Base-by-base conservation (phyloP, 2,329 filamentous ascomycete genomes). In the Colletotrichum siamense region DNA sequence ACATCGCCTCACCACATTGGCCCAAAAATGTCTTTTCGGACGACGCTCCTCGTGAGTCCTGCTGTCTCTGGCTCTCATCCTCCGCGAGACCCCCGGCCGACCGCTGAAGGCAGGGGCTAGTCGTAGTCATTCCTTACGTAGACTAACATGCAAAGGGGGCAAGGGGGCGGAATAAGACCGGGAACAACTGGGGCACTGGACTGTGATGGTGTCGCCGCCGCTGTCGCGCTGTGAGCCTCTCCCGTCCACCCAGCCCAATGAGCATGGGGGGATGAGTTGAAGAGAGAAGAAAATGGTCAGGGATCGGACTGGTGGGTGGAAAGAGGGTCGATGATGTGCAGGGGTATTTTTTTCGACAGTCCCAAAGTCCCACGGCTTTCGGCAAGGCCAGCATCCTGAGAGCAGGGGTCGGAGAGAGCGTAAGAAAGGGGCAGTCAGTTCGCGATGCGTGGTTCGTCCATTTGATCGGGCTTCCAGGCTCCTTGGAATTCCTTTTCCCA, bases 281-380 rank as follows among this genome's bases (percentile, higher is more conserved):
- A 30, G 49, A 73, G 28, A 73, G 57, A 64, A 64, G 74, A 61
- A 34, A 61, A 71, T 67, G 22, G n/a, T 44, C 66, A 77, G 62
- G 72, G 66, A 57, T 68, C 67, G 73, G 73, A 73, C 39, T 49
- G 57, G 70, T 65, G 64, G 71, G 70, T 22, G 62, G 34, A 82
- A 79, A 78, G 79, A 79, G 70, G 77, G 74, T 80, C 18, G 79
- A 80, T 36, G 75, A 79, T 74, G 77, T 69, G 9, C 76, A 80
- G 75, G 79, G 80, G 22, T 78, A 73, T 8, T 64, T 32, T 63
- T 30, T 30, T 68, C n/a, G 55, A 75, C 68, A 52, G 28, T 52
- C n/a, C 44, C 44, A 52, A 52, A 52, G 44, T 34, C 30, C 36
- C 73, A 39, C 73, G 69, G 73, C 69, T 59, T 73, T 76, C 73